Conservation (phyloP, 2,329 filamentous ascomycete genomes). For the Sporothrix dimorphospora region DNA sequence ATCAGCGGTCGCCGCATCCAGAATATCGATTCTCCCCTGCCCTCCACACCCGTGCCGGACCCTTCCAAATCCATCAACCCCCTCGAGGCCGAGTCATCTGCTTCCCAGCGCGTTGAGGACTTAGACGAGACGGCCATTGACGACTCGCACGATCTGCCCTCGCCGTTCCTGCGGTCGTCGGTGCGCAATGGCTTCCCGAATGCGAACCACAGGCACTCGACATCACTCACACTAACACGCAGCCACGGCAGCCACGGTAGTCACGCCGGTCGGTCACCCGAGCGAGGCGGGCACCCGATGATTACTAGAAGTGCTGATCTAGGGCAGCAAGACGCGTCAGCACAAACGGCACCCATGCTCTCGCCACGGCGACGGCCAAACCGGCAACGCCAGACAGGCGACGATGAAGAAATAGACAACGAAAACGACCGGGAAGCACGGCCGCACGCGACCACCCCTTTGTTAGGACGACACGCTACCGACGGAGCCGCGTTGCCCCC, state of each 20-base stretch:
- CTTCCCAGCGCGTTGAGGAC: slow-evolving; percentile 41
- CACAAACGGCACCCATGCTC: slow-evolving; percentile 2
- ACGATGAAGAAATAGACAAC: neutral
- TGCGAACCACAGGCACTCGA: slow-evolving; percentile 35
- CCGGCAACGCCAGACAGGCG: slow-evolving; percentile 11
- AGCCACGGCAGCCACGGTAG: slow-evolving; percentile 45
- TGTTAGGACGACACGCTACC: neutral
- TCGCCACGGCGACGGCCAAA: neutral
- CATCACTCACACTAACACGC: slow-evolving; percentile 47
- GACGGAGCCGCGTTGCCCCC: slow-evolving; percentile 36
- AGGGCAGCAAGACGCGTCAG: neutral
- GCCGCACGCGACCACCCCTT: neutral
- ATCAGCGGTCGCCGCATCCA: slow-evolving; percentile 55
- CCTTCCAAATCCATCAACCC: slow-evolving; percentile 37
- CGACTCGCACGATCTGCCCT: slow-evolving; percentile 36
- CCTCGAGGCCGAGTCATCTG: slow-evolving; percentile 4
- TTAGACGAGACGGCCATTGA: slow-evolving; percentile 34
- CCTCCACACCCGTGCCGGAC: slow-evolving; percentile 53
- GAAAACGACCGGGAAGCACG: neutral
- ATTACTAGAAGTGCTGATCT: slow-evolving; percentile 31
- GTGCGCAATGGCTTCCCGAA: slow-evolving; percentile 41
- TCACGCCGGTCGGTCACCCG: slow-evolving; percentile 37
- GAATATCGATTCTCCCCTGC: slow-evolving; percentile 58
- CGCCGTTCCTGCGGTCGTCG: slow-evolving; percentile 36
- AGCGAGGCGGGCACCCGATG: slow-evolving; percentile 34